Base-by-base conservation (phyloP, 1,284 basidiomycete genomes). In the Naganishia liquefaciens region DNA sequence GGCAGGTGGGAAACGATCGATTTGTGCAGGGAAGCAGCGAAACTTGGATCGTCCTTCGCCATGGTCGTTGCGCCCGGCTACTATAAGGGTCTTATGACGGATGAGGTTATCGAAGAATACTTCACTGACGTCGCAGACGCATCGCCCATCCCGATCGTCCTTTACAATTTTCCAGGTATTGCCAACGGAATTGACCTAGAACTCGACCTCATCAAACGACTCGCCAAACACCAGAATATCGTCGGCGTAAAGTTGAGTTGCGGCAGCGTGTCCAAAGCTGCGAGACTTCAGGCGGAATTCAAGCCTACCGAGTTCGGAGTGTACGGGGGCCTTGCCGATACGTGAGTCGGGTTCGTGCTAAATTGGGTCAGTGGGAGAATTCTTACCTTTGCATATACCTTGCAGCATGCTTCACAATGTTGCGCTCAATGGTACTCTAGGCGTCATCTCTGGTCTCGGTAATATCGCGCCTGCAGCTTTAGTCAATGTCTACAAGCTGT, bases 151-250 rank as follows among this genome's bases (percentile, higher is more conserved):
- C 70, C 70, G 21, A 63, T 71, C n/a, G 30, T 70, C 2, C 50
- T 71, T 19, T 71, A 71, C 64, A 71, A 71, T 46, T 71, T 71
- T 57, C 70, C 70, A 21, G 70, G 69, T 15, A 68, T 69, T 58
- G 62, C 62, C 0, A 68, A 69, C 44, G 67, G 70, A 30, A 67
- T 71, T 39, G 69, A 71, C 30, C 68, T 71, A 4, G 67, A 68
- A 39, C 53, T 68, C 19, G 57, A 43, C 30, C 61, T 70, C 23
- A 68, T 71, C 52, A 55, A 61, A 15, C 64, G 65, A 23, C 65
- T 71, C 28, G 68, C 70, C 9, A 53, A 54, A 27, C 70, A 70
- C 28, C 62, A 62, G 25, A 71, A 71, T 40, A 69, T 69, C 33
- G 68, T 68, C 3, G 70, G 70, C 6, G 63, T 69, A 50, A 71